Percentiles rank a stretch among this genome's conserved stretches.
phyloP scores from a whole-genome alignment of 805 yeast species.

The Candida insectalens region DNA sequence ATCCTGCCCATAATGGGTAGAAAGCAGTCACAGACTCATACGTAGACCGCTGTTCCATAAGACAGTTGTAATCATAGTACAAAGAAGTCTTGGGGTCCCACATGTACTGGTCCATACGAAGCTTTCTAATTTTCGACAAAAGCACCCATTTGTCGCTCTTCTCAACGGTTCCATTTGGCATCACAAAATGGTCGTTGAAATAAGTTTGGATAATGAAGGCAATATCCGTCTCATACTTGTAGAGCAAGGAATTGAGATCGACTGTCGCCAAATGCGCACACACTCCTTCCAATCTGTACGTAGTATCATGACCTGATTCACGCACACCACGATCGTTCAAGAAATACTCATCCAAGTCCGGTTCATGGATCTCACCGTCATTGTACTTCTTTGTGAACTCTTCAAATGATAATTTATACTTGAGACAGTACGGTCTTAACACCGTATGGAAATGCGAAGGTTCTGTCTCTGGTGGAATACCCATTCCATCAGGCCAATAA shows the following conservation, averaged over 20 bases:
- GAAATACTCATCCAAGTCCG: conserved; percentile 80
- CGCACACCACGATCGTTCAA: conserved; percentile 90
- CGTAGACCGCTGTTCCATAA: conserved; percentile 39
- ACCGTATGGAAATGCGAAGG: conserved; percentile 74
- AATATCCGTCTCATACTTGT: conserved; percentile 86
- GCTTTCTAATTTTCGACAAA: conserved; percentile 46
- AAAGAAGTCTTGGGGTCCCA: conserved; percentile 80
- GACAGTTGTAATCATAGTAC: conserved; percentile 77
- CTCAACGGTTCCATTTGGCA: conserved; percentile 33
- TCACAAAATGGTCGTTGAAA: conserved; percentile 40
- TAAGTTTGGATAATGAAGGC: conserved; percentile 47
- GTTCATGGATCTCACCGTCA: conserved; percentile 53
- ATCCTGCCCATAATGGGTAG: conserved; percentile 89
- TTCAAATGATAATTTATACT: conserved; percentile 45
- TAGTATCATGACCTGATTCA: conserved; percentile 94
- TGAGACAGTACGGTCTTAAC: conserved; percentile 56
- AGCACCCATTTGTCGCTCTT: conserved; percentile 48
- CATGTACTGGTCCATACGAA: conserved; percentile 51
- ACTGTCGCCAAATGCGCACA: conserved; percentile 88
- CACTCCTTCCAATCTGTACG: conserved; percentile 80
- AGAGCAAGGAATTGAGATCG: conserved; percentile 76
- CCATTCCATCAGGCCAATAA: conserved; percentile 82
- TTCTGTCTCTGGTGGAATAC: conserved; percentile 97
- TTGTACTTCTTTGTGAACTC: conserved; percentile 68
- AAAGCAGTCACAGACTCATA: conserved; percentile 85